phyloP scores from a whole-genome alignment of 192 early-diverging fungal genomes.

The Umbelopsis vinacea region DNA sequence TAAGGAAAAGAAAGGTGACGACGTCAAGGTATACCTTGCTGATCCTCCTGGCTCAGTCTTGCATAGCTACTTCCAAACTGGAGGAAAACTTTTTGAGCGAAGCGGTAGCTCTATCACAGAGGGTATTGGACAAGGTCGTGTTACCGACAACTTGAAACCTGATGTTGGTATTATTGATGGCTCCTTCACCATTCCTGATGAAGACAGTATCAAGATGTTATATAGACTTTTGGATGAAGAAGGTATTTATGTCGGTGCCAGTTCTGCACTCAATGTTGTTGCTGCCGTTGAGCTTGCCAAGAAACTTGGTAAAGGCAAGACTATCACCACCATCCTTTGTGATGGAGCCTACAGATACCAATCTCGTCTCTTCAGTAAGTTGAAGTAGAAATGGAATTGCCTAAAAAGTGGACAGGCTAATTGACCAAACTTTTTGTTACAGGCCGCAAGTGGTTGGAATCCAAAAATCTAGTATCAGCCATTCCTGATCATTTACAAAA shows the following conservation, averaged over 20 bases:
- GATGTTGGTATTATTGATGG: slow-evolving; percentile 84
- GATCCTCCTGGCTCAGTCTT: slow-evolving; percentile 96
- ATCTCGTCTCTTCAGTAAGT: slow-evolving; percentile 78
- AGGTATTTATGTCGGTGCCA: slow-evolving; percentile 92
- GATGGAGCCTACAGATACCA: slow-evolving; percentile 92
- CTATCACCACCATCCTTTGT: slow-evolving; percentile 85
- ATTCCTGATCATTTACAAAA: slow-evolving; percentile 87
- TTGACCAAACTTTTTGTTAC: background rate
- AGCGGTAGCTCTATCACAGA: slow-evolving; percentile 90
- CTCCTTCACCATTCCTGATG: slow-evolving; percentile 82
- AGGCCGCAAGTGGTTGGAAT: slow-evolving; percentile 83
- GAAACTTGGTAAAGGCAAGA: slow-evolving; percentile 76
- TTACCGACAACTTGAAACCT: slow-evolving; percentile 86
- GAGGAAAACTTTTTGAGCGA: slow-evolving; percentile 68
- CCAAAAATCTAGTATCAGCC: slow-evolving; percentile 74
- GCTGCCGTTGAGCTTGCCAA: slow-evolving; percentile 91
- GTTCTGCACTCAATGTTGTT: slow-evolving; percentile 92
- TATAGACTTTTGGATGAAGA: slow-evolving; percentile 92
- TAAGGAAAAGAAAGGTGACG: slow-evolving; percentile 71
- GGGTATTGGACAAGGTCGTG: slow-evolving; percentile 92
- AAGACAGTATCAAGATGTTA: slow-evolving; percentile 82
- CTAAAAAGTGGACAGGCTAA: background rate
- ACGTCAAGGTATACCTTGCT: slow-evolving; percentile 82
- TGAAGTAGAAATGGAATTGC: background rate
- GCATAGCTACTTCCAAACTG: slow-evolving; percentile 77